Evolutionary conservation across 306 rosid species (phyloP).

Genomic region (Cucurbita moschata): DNA sequence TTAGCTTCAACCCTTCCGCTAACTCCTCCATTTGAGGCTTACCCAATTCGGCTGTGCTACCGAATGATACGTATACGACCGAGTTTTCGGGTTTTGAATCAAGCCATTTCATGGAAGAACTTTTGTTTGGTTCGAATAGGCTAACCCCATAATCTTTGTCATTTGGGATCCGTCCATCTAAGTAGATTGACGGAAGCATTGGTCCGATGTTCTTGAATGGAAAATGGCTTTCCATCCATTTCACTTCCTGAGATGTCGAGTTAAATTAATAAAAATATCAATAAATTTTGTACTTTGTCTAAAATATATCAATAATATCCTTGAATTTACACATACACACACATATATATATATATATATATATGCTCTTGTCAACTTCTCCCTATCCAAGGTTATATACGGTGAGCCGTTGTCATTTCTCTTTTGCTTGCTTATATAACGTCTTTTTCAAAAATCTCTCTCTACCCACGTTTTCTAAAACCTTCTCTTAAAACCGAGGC

Average conservation of each 20-base stretch:
- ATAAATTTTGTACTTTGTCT: too few species aligned
- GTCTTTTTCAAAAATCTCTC: too few species aligned
- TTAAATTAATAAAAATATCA: too few species aligned
- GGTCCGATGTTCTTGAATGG: slow-evolving; percentile 18
- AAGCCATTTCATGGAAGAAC: slow-evolving; percentile 10
- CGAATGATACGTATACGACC: neutral
- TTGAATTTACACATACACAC: too few species aligned
- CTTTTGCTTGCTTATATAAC: too few species aligned
- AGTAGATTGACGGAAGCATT: slow-evolving; percentile 15
- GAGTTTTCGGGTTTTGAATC: neutral
- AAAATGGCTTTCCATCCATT: slow-evolving; percentile 9
- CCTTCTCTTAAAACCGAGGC: too few species aligned
- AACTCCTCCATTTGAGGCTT: neutral
- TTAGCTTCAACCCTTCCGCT: neutral
- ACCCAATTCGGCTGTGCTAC: neutral
- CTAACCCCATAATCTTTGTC: slow-evolving; percentile 14
- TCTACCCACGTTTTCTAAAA: too few species aligned
- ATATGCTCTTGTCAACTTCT: too few species aligned
- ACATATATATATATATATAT: too few species aligned
- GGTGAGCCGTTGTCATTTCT: too few species aligned
- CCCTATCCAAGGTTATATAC: too few species aligned
- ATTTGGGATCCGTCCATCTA: slow-evolving; percentile 3
- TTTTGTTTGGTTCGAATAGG: neutral
- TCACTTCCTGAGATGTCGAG: neutral
- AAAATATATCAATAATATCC: too few species aligned